Base-by-base conservation (phyloP, 1,284 basidiomycete genomes). In the Melampsora larici-populina region DNA sequence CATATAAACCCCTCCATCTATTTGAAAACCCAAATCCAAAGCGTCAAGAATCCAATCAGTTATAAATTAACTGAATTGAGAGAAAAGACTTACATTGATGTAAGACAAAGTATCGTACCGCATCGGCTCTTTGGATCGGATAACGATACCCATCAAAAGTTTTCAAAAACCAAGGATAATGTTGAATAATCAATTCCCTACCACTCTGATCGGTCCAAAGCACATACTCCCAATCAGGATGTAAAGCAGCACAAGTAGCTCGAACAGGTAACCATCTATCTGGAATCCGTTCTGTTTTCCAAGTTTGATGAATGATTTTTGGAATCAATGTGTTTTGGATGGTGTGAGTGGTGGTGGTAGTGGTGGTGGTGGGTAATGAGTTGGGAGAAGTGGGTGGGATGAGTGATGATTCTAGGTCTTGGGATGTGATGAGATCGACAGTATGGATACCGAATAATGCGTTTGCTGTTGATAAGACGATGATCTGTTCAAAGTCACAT, bases 61-160 rank as follows among this genome's bases (percentile, higher is more conserved):
- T n/a, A n/a, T n/a, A n/a, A n/a, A n/a, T n/a, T n/a, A n/a, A n/a
- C n/a, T n/a, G 15, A 51, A 51, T 21, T n/a, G 1, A n/a, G 49
- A 51, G 65, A 55, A 31, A 29, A 46, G 29, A 74, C 73, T 75
- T 15, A 75, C 63, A 96, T 83, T 95, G 89, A 85, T 99, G 90
- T 62, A 99, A 89, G 76, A 99, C 89, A 85, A 99, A 98, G 86
- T 99, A 99, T 64, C 97, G 94, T 82, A 99, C 98, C 49, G 89
- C 92, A 84, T 99, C 97, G 40, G 97, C 97, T 49, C 97, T 91
- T 84, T 98, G 96, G 82, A 99, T 99, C 63, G 89, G 87, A 85
- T 97, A 99, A 67, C 89, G 88, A 87, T 99, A 99, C 80, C 88
- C 87, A 85, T 98, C 94, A 82, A 92, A 99, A 68, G 92, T 95